Conservation (phyloP, 1,284 basidiomycete species). For the Takashimella koratensis region DNA sequence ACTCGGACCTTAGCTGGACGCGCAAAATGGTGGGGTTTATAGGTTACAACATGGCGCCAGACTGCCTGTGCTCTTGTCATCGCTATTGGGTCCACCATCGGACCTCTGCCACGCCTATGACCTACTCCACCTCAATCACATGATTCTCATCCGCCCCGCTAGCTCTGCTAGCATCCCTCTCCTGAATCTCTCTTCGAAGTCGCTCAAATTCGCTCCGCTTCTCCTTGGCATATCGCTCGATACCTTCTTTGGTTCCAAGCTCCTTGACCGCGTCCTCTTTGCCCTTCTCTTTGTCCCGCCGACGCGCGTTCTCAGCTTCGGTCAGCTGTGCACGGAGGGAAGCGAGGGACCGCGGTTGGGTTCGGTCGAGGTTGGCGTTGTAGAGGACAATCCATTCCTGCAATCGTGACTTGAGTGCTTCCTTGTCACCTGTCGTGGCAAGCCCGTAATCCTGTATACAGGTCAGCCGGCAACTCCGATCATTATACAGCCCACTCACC, state of each 20-base stretch:
- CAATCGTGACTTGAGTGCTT: constrained; percentile 29
- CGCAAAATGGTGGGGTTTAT: no score
- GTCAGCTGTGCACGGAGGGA: constrained; percentile 38
- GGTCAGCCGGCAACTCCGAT: not conserved
- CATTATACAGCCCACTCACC: constrained; percentile 16
- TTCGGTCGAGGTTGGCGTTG: constrained; percentile 48
- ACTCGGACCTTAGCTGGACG: no score
- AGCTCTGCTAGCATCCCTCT: constrained; percentile 15
- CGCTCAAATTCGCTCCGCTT: constrained; percentile 40
- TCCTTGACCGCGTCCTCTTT: constrained; percentile 33
- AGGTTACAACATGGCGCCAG: no score
- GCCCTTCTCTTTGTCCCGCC: constrained; percentile 40
- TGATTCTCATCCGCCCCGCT: constrained; percentile 20
- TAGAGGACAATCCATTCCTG: constrained; percentile 47
- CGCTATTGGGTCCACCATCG: no score
- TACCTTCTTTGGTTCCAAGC: constrained; percentile 31
- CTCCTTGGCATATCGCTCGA: constrained; percentile 34
- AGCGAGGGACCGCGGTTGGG: constrained; percentile 37
- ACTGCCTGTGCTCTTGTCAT: no score
- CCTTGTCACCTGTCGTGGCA: constrained; percentile 39
- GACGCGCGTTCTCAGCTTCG: constrained; percentile 27
- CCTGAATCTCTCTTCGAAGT: constrained; percentile 35
- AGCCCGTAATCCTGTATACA: constrained; percentile 35
- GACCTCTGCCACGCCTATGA: no score
- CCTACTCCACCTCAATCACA: constrained; percentile 42